A percentile compares a stretch with the other conserved stretches of the same genome.
These are phyloP conservation scores for Pulveroboletus sp. DNA, from an alignment of 768 basidiomycete species.

Conservation along the genomic window DNA sequence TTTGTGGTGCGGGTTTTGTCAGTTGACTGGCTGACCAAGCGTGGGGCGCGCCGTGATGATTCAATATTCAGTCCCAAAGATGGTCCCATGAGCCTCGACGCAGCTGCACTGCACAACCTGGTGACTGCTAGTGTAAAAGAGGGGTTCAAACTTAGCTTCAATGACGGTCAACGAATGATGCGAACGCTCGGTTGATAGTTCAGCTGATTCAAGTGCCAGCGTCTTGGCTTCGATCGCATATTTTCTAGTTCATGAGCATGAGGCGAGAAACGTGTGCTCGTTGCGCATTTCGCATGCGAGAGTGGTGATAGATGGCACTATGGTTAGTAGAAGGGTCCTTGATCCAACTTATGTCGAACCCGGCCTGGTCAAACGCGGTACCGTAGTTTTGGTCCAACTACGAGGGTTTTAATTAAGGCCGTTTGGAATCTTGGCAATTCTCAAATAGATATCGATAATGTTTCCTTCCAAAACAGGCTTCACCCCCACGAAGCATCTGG, in stretches of 20 bases:
- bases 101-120: no score
- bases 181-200: neutral
- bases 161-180: neutral
- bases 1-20: no score
- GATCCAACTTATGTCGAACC: no score
- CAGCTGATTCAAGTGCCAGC: no score
- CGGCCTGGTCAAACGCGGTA: neutral
- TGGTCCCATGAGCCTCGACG: neutral
- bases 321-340: no score
- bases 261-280: no score
- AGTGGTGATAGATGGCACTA: neutral
- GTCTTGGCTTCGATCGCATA: neutral
- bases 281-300: neutral
- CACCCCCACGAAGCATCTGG: slow-evolving; percentile 5
- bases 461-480: slow-evolving; percentile 3
- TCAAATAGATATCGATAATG: slow-evolving; percentile 6
- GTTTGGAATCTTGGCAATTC: neutral
- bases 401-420: no score
- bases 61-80: neutral
- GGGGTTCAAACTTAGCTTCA: neutral
- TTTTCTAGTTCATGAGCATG: neutral
- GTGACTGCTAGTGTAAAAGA: no score
- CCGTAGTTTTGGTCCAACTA: no score
- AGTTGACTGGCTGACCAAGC: no score
- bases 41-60: no score